Conservation (phyloP, 805 yeast species). For the Ogataea trehaloabstinens region DNA sequence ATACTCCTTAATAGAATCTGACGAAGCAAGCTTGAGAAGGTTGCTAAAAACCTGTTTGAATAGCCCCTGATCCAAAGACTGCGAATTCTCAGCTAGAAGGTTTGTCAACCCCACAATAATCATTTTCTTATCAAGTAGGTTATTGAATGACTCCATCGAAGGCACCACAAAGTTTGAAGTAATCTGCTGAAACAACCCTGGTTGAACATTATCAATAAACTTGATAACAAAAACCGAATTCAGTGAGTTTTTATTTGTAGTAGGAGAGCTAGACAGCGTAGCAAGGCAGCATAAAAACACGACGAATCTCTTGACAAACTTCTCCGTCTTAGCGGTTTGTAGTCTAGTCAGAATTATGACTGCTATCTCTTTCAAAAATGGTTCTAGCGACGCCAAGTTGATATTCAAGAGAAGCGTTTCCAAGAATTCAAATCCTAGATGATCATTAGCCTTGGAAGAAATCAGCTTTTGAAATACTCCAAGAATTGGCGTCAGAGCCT, state of each 20-base stretch:
- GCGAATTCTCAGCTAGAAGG: constrained; percentile 41
- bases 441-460: constrained; percentile 79
- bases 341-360: constrained; percentile 75
- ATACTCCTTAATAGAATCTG: constrained; percentile 35
- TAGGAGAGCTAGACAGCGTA: constrained; percentile 24
- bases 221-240: constrained; percentile 48
- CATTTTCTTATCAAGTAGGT: constrained; percentile 42
- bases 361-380: constrained; percentile 69
- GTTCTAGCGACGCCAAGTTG: constrained; percentile 47
- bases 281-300: constrained; percentile 49
- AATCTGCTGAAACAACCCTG: constrained; percentile 52
- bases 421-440: constrained; percentile 79
- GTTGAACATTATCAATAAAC: constrained; percentile 73
- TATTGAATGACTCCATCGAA: constrained; percentile 40
- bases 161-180: constrained; percentile 50
- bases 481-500: constrained; percentile 67
- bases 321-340: constrained; percentile 78
- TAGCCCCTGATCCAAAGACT: constrained; percentile 35
- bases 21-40: constrained; percentile 36
- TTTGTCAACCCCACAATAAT: constrained; percentile 49
- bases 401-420: constrained; percentile 63
- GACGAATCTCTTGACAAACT: constrained; percentile 68
- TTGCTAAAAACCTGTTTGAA: constrained; percentile 43
- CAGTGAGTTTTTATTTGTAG: constrained; percentile 22
- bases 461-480: constrained; percentile 97